These are phyloP conservation scores for Tuber borchii DNA, from an alignment of 495 filamentous ascomycete genomes.

Conservation along the genomic window DNA sequence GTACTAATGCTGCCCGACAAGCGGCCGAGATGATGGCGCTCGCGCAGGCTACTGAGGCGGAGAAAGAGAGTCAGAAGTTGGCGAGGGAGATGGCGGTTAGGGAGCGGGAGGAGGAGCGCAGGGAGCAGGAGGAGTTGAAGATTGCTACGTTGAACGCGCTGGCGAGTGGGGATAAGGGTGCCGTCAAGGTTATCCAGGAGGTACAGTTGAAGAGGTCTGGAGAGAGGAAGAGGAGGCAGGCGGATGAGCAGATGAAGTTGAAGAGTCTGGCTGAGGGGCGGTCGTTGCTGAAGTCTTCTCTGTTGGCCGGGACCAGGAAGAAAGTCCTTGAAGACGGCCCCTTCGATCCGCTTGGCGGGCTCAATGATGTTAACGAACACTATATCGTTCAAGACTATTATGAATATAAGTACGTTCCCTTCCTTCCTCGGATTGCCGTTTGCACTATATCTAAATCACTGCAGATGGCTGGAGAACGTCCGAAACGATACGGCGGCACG, in stretches of 20 bases:
- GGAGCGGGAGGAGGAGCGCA: slow-evolving; percentile 48
- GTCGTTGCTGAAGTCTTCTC: slow-evolving; percentile 46
- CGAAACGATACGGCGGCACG: slow-evolving; percentile 54
- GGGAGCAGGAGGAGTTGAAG: slow-evolving; percentile 50
- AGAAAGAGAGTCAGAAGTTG: slow-evolving; percentile 52
- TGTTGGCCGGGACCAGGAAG: slow-evolving; percentile 49
- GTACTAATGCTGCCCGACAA: slow-evolving; percentile 52
- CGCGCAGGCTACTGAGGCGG: slow-evolving; percentile 55
- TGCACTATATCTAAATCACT: slow-evolving; percentile 21
- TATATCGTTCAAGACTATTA: slow-evolving; percentile 64
- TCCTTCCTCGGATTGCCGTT: neutral
- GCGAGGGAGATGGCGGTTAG: slow-evolving; percentile 50
- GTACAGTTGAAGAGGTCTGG: slow-evolving; percentile 55
- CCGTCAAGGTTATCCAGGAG: slow-evolving; percentile 59
- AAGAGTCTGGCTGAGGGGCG: slow-evolving; percentile 50
- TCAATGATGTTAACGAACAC: slow-evolving; percentile 60
- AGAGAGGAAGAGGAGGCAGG: slow-evolving; percentile 57
- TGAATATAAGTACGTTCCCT: slow-evolving; percentile 40
- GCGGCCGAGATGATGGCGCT: slow-evolving; percentile 52
- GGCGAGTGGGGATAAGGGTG: slow-evolving; percentile 52
- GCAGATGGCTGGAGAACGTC: slow-evolving; percentile 57
- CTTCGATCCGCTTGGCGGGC: slow-evolving; percentile 82
- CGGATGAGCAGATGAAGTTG: slow-evolving; percentile 48
- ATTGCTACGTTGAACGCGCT: slow-evolving; percentile 50
- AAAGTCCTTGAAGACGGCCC: slow-evolving; percentile 60